Percentiles rank a stretch among this genome's conserved stretches.
phyloP scores from a whole-genome alignment of 2,329 filamentous ascomycete species.

The Fusarium torreyae region DNA sequence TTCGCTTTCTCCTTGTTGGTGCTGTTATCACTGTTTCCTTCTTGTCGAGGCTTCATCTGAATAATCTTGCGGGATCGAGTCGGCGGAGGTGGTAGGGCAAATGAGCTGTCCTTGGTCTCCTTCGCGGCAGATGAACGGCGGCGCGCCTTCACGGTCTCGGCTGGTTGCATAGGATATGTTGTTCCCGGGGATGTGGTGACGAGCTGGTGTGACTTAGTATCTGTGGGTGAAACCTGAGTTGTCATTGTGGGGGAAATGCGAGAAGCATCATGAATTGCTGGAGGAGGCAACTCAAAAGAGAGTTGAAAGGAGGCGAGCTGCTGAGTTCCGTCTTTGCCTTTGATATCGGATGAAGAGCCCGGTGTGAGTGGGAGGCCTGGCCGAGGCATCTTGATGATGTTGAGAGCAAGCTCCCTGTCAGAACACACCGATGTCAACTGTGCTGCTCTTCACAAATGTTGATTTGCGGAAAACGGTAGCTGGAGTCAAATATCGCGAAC shows the following conservation, averaged over 20 bases:
- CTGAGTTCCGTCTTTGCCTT: slow-evolving; percentile 76
- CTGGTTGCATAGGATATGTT: slow-evolving; percentile 64
- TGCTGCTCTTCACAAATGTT: slow-evolving; percentile 2
- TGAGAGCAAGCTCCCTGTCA: neutral
- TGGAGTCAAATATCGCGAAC: neutral
- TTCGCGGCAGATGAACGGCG: slow-evolving; percentile 65
- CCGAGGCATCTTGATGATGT: slow-evolving; percentile 52
- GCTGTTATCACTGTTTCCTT: slow-evolving; percentile 51
- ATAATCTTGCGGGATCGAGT: slow-evolving; percentile 96
- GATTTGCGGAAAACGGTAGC: neutral
- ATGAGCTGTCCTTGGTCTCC: slow-evolving; percentile 71
- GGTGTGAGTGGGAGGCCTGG: slow-evolving; percentile 77
- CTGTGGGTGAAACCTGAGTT: slow-evolving; percentile 47
- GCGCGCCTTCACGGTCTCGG: slow-evolving; percentile 68
- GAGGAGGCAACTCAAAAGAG: slow-evolving; percentile 82
- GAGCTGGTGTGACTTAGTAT: slow-evolving; percentile 53
- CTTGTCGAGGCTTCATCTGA: slow-evolving; percentile 87
- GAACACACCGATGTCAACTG: neutral
- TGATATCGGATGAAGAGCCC: slow-evolving; percentile 84
- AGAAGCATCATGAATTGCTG: slow-evolving; percentile 72
- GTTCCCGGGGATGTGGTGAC: slow-evolving; percentile 46
- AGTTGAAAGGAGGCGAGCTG: slow-evolving; percentile 74
- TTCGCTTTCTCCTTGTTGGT: slow-evolving; percentile 47
- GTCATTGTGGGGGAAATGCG: slow-evolving; percentile 60
- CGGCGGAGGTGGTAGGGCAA: slow-evolving; percentile 90